Evolutionary conservation across 306 rosid species (phyloP).

Genomic region (Ceratonia siliqua): DNA sequence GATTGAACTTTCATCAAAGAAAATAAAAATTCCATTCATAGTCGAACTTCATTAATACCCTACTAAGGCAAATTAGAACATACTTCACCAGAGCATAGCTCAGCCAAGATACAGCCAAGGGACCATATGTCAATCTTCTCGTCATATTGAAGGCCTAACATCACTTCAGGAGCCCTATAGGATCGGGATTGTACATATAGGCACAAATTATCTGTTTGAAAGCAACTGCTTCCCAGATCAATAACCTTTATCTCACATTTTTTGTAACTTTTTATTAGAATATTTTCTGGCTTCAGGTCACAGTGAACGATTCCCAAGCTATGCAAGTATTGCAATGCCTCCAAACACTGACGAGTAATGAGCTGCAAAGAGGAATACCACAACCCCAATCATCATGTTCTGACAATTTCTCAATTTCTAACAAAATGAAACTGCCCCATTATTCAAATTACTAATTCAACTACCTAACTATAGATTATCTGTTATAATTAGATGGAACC

Average conservation of each 20-base stretch:
- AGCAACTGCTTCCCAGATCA: constrained; percentile 99
- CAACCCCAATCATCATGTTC: constrained; percentile 29
- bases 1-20: not conserved
- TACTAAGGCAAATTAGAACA: constrained; percentile 36
- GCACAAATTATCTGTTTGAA: constrained; percentile 77
- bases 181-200: constrained; percentile 98
- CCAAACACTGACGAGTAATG: constrained; percentile 88
- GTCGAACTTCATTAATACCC: constrained; percentile 22
- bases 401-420: constrained; percentile 11
- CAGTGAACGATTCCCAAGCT: constrained; percentile 89
- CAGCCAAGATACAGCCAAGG: constrained; percentile 96
- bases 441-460: constrained; percentile 19
- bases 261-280: constrained; percentile 83
- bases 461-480: not conserved
- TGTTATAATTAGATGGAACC: not conserved
- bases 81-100: constrained; percentile 98
- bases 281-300: constrained; percentile 94
- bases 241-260: constrained; percentile 91
- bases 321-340: constrained; percentile 92
- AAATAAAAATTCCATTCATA: constrained; percentile 5
- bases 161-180: constrained; percentile 98
- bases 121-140: constrained; percentile 98
- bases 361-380: constrained; percentile 50
- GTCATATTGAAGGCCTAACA: constrained; percentile 89
- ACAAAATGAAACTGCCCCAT: constrained; percentile 22